phyloP scores from a whole-genome alignment of 1,284 basidiomycete species.

The Sphaerobolus stellatus region DNA sequence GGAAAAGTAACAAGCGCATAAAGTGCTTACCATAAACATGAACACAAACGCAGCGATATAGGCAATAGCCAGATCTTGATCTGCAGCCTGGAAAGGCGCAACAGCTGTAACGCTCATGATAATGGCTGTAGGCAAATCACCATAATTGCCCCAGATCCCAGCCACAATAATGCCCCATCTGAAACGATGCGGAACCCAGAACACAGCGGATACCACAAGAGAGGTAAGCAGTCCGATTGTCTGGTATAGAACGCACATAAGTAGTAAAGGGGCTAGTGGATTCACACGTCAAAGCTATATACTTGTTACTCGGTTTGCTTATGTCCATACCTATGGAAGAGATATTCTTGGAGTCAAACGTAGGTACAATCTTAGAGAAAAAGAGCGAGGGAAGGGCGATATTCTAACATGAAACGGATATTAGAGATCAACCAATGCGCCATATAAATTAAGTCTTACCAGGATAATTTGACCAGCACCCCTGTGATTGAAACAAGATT shows the following conservation, averaged over 20 bases:
- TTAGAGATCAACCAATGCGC: not conserved
- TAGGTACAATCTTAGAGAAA: constrained; percentile 76
- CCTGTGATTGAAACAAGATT: constrained; percentile 21
- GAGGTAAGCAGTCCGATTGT: constrained; percentile 53
- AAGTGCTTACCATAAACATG: constrained; percentile 40
- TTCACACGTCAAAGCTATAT: constrained; percentile 21
- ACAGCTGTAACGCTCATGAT: constrained; percentile 53
- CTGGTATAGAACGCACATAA: constrained; percentile 55
- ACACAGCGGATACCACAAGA: constrained; percentile 59
- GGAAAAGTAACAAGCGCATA: constrained; percentile 3
- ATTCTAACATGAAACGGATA: constrained; percentile 49
- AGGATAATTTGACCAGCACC: constrained; percentile 61
- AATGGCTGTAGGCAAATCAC: constrained; percentile 67
- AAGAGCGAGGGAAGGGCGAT: constrained; percentile 68
- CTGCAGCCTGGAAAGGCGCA: constrained; percentile 50
- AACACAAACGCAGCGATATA: constrained; percentile 53
- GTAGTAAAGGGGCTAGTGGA: constrained; percentile 50
- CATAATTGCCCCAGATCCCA: constrained; percentile 64
- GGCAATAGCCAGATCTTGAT: constrained; percentile 60
- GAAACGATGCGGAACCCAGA: constrained; percentile 79
- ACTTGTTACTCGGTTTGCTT: constrained; percentile 5
- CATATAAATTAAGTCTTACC: constrained; percentile 29
- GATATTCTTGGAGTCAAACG: constrained; percentile 68
- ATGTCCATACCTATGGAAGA: constrained; percentile 51
- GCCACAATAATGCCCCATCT: constrained; percentile 65